Conservation (phyloP, 345 rosid genomes). For the Erysimum cheiranthoides region DNA sequence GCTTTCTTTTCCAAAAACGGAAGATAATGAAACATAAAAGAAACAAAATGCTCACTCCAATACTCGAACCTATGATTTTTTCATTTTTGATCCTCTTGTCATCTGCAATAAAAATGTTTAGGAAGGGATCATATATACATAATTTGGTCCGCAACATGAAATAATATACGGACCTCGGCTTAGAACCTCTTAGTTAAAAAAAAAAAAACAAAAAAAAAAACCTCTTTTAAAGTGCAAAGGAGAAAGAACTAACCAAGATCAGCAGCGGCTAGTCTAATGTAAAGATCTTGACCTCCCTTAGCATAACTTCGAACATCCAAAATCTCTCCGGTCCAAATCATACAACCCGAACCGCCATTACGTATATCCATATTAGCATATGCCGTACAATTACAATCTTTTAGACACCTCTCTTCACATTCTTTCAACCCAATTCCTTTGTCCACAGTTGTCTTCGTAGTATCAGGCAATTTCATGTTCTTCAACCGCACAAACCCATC, state of each 20-base stretch:
- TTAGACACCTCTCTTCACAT: conserved; percentile 45
- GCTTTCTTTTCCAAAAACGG: conserved; percentile 59
- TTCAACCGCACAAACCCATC: conserved; percentile 58
- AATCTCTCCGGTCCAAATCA: conserved; percentile 51
- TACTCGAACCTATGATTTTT: conserved; percentile 54
- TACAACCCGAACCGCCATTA: conserved; percentile 45
- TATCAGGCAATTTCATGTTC: conserved; percentile 64
- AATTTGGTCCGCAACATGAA: no score
- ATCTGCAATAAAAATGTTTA: conserved; percentile 56
- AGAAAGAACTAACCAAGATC: background rate
- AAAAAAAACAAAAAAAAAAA: background rate
- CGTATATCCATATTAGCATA: conserved; percentile 35
- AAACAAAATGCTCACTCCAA: conserved; percentile 53
- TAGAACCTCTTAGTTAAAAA: no score
- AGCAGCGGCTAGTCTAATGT: background rate
- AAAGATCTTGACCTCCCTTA: background rate
- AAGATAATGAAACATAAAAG: conserved; percentile 46
- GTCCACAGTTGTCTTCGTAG: conserved; percentile 46
- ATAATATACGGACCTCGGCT: no score
- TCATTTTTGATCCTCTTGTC: conserved; percentile 36
- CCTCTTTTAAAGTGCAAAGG: background rate
- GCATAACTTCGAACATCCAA: conserved; percentile 41
- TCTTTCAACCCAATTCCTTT: conserved; percentile 22
- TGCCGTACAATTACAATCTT: conserved; percentile 52
- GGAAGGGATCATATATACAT: no score